Conservation (phyloP, 2,329 filamentous ascomycete species). For the Fusarium sp. region DNA sequence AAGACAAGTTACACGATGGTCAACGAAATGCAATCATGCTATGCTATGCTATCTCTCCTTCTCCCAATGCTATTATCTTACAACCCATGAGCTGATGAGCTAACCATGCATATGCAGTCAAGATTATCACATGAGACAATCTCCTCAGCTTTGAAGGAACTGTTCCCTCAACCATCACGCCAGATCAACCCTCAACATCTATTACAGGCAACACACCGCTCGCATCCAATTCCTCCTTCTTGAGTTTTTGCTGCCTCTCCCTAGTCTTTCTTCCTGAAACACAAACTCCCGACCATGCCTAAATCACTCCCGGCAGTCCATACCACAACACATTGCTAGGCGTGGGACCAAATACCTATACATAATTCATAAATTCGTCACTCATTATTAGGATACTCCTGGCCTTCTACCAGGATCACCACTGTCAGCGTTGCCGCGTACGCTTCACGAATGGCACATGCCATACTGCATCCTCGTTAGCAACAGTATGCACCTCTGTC, state of each 20-base stretch:
- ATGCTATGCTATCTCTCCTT: not conserved
- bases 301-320: constrained; percentile 5
- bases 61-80: constrained; percentile 6
- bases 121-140: constrained; percentile 3
- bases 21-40: not conserved
- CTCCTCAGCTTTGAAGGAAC: not conserved
- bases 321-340: constrained; percentile 14
- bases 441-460: constrained; percentile 78
- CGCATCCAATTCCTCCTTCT: constrained; percentile 4
- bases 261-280: not conserved
- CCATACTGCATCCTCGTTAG: constrained; percentile 61
- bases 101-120: not conserved
- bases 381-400: constrained; percentile 55
- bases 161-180: constrained; percentile 12
- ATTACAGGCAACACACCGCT: constrained; percentile 11
- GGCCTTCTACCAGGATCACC: constrained; percentile 71
- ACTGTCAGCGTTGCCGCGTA: constrained; percentile 79
- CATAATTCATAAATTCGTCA: constrained; percentile 44
- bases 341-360: constrained; percentile 12
- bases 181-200: constrained; percentile 4
- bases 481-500: not conserved
- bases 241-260: constrained; percentile 1
- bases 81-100: constrained; percentile 5
- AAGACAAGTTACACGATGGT: not conserved
- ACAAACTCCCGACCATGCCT: constrained; percentile 21